Evolutionary conservation across 106 monocot genomes (phyloP).

Genomic region (Acorus gramineus): DNA sequence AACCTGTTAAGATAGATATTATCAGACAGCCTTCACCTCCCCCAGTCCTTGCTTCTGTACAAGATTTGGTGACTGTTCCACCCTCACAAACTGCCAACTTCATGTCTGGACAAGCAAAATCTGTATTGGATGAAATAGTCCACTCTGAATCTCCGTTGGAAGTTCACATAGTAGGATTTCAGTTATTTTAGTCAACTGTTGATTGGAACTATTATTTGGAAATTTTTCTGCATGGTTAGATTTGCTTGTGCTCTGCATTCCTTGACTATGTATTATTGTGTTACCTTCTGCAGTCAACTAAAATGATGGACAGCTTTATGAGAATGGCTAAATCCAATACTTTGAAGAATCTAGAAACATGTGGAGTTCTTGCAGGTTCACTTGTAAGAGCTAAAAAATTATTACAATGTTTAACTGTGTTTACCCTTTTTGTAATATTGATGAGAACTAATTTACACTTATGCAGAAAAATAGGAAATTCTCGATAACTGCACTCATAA

Average conservation of each 20-base stretch:
- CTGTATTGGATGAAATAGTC: slow-evolving; percentile 49
- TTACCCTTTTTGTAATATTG: not conserved
- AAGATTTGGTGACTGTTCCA: slow-evolving; percentile 30
- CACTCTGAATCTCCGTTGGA: slow-evolving; percentile 58
- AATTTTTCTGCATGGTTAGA: not conserved
- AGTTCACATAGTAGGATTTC: slow-evolving; percentile 75
- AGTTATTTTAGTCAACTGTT: not conserved
- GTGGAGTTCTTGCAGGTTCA: slow-evolving; percentile 96
- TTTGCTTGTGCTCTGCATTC: not conserved
- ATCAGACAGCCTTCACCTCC: slow-evolving; percentile 64
- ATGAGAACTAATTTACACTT: too few species aligned
- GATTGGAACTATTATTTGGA: not conserved
- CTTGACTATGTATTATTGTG: slow-evolving; percentile 5
- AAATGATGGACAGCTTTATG: slow-evolving; percentile 87
- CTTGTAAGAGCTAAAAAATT: slow-evolving; percentile 49
- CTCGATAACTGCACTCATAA: slow-evolving; percentile 74
- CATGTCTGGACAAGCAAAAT: slow-evolving; percentile 14
- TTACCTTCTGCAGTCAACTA: slow-evolving; percentile 43
- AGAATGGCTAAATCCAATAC: slow-evolving; percentile 89
- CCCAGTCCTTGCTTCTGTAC: slow-evolving; percentile 72
- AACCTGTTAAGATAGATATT: slow-evolving; percentile 41
- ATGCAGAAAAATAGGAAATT: slow-evolving; percentile 86
- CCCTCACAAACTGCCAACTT: slow-evolving; percentile 28
- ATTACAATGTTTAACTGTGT: not conserved
- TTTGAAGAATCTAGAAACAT: slow-evolving; percentile 75